Percentiles rank a stretch among this genome's conserved stretches.
phyloP scores from a whole-genome alignment of 768 basidiomycete species.

The Coprinellus micaceus region DNA sequence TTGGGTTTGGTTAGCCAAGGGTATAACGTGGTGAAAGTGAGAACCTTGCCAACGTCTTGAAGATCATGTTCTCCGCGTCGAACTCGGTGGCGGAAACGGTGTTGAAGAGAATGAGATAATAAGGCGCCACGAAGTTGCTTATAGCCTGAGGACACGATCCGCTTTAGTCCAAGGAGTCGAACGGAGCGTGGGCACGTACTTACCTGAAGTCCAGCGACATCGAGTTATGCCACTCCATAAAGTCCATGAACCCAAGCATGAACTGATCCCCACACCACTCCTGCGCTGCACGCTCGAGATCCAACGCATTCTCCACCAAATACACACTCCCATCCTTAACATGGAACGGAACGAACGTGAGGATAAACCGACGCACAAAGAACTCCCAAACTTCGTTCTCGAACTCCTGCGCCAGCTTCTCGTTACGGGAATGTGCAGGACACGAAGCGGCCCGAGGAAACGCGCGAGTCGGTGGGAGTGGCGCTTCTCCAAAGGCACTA shows the following conservation, averaged over 20 bases:
- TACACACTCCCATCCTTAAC: slow-evolving; percentile 63
- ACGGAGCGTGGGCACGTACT: slow-evolving; percentile 35
- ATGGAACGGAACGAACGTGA: slow-evolving; percentile 59
- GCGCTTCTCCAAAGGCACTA: slow-evolving; percentile 55
- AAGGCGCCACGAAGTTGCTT: slow-evolving; percentile 64
- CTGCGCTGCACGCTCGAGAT: slow-evolving; percentile 38
- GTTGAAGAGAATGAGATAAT: slow-evolving; percentile 62
- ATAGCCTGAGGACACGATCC: slow-evolving; percentile 43
- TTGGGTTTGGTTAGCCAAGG: not conserved
- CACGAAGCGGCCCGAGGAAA: slow-evolving; percentile 57
- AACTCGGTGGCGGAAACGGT: slow-evolving; percentile 59
- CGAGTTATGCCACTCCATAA: slow-evolving; percentile 68
- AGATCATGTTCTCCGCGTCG: slow-evolving; percentile 41
- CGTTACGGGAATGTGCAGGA: slow-evolving; percentile 55
- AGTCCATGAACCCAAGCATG: slow-evolving; percentile 42
- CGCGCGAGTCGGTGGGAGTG: slow-evolving; percentile 66
- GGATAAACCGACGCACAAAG: slow-evolving; percentile 48
- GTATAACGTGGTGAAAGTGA: not conserved
- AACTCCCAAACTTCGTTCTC: slow-evolving; percentile 29
- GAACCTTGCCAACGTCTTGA: slow-evolving; percentile 50
- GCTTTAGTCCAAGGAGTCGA: not conserved
- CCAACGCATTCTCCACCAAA: slow-evolving; percentile 54
- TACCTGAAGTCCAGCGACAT: slow-evolving; percentile 48
- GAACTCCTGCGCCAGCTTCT: slow-evolving; percentile 35
- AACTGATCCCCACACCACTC: slow-evolving; percentile 43